phyloP scores from a whole-genome alignment of 108 stramenopile genomes.

The Hondaea fermentalgiana region DNA sequence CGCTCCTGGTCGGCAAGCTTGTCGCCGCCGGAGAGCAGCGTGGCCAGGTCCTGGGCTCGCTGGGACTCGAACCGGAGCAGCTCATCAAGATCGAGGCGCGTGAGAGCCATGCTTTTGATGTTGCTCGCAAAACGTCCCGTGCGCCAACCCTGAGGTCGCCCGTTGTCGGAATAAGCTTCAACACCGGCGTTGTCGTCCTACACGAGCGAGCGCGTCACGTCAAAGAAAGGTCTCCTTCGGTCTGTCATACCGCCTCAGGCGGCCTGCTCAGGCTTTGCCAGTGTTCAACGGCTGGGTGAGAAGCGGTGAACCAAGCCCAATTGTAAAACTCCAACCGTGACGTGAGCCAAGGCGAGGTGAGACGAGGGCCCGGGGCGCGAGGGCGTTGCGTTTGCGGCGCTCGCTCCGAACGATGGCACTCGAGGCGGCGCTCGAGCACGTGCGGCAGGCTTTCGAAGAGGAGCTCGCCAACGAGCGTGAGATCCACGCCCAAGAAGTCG shows the following conservation, averaged over 20 bases:
- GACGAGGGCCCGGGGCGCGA: no score
- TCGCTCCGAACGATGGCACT: neutral
- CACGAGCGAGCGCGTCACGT: no score
- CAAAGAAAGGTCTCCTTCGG: no score
- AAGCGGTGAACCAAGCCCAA: no score
- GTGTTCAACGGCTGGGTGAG: no score
- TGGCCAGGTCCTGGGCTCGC: neutral
- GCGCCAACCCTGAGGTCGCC: neutral
- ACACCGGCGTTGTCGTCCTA: no score
- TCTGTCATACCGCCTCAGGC: no score
- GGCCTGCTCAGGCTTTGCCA: no score
- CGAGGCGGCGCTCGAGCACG: neutral
- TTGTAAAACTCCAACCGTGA: no score
- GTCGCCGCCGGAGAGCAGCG: neutral
- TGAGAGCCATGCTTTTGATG: neutral
- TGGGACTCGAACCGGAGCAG: neutral
- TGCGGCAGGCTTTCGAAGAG: neutral
- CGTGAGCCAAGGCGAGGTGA: no score
- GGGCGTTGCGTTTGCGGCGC: neutral
- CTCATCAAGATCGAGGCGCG: neutral
- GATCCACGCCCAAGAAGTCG: neutral
- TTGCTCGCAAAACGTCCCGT: neutral
- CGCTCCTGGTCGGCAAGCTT: no score
- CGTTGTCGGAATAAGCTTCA: neutral
- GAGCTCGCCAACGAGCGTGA: neutral